Conservation (phyloP, 1,284 basidiomycete species). For the Mycosarcoma mackinlayi region DNA sequence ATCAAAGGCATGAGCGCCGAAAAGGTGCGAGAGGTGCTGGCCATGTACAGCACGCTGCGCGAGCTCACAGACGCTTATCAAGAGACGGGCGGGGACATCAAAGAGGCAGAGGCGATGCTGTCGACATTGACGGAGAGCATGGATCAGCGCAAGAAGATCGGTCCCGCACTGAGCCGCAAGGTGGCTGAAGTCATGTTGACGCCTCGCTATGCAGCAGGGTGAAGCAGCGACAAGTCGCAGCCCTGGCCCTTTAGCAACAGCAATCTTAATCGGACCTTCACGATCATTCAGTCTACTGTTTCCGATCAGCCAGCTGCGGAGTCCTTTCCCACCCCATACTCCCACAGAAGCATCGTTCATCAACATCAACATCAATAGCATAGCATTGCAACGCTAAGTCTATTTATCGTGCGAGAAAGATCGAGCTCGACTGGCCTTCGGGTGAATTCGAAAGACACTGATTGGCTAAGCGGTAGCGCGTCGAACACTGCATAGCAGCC, state of each 20-base stretch:
- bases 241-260: too few species aligned
- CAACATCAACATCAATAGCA: too few species aligned
- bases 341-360: too few species aligned
- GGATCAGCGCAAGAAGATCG: constrained; percentile 51
- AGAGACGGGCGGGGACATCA: constrained; percentile 26
- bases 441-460: constrained; percentile 49
- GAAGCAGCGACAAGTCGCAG: neutral
- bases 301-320: too few species aligned
- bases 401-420: constrained; percentile 29
- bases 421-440: neutral
- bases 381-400: too few species aligned
- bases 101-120: constrained; percentile 24
- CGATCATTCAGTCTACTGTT: too few species aligned
- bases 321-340: too few species aligned
- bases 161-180: constrained; percentile 45
- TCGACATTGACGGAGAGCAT: constrained; percentile 24
- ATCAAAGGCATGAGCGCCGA: constrained; percentile 72
- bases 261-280: too few species aligned
- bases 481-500: neutral
- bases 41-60: constrained; percentile 71
- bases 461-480: constrained; percentile 35
- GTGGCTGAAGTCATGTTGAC: constrained; percentile 37
- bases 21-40: constrained; percentile 71
- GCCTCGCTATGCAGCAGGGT: constrained; percentile 22
- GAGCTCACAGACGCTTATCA: constrained; percentile 69